These are phyloP conservation scores for Dactylellina haptotyla DNA, from an alignment of 2,329 filamentous ascomycete genomes.

Conservation along the genomic window DNA sequence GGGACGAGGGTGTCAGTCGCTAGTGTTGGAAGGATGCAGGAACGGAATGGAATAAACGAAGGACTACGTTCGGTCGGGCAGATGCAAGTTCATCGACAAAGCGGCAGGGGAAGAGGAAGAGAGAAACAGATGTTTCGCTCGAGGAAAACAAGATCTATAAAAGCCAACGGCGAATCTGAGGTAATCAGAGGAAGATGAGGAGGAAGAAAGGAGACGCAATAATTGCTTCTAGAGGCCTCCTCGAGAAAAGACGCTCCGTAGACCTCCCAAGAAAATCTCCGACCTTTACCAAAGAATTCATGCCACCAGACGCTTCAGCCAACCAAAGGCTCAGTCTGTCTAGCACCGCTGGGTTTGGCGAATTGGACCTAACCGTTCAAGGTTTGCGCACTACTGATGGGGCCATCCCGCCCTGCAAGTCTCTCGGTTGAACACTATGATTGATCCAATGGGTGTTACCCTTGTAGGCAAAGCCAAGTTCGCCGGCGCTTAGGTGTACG, in stretches of 20 bases:
- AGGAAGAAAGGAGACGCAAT: slow-evolving; percentile 37
- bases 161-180: slow-evolving; percentile 25
- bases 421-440: slow-evolving; percentile 45
- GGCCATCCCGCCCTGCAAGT: slow-evolving; percentile 47
- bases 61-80: slow-evolving; percentile 50
- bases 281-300: slow-evolving; percentile 36
- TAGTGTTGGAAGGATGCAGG: slow-evolving; percentile 34
- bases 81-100: slow-evolving; percentile 34
- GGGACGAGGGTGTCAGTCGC: slow-evolving; percentile 32
- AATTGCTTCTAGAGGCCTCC: slow-evolving; percentile 26
- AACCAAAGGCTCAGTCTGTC: slow-evolving; percentile 26
- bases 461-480: slow-evolving; percentile 43
- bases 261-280: slow-evolving; percentile 54
- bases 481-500: slow-evolving; percentile 43
- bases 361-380: slow-evolving; percentile 49
- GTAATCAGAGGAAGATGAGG: slow-evolving; percentile 9
- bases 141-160: slow-evolving; percentile 28
- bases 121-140: not conserved
- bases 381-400: slow-evolving; percentile 51
- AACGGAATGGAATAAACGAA: slow-evolving; percentile 47
- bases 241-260: slow-evolving; percentile 32
- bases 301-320: slow-evolving; percentile 17
- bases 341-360: slow-evolving; percentile 15
- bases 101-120: slow-evolving; percentile 1
- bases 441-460: slow-evolving; percentile 50